These are phyloP conservation scores for Pseudogymnoascus destructans DNA, from an alignment of 2,329 filamentous ascomycete species.

Conservation along the genomic window DNA sequence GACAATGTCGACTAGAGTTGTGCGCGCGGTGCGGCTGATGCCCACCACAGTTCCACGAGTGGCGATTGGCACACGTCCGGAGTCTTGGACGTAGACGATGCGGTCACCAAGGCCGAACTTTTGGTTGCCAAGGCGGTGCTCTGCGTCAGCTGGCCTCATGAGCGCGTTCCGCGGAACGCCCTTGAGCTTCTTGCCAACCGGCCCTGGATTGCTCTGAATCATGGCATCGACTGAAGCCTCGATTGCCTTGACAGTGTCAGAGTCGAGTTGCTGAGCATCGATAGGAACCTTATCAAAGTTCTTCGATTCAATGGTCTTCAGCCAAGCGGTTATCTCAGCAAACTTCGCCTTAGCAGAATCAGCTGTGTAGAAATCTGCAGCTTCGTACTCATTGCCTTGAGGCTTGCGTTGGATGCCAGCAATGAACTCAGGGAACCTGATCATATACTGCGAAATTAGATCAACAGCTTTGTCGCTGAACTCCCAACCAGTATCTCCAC, in stretches of 20 bases:
- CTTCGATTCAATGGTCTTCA: constrained; percentile 83
- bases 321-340: constrained; percentile 87
- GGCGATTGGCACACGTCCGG: constrained; percentile 88
- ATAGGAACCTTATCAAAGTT: constrained; percentile 91
- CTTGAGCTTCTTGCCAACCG: constrained; percentile 56
- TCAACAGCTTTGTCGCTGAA: constrained; percentile 77
- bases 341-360: constrained; percentile 63
- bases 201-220: constrained; percentile 37
- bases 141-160: constrained; percentile 89
- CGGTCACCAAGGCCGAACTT: constrained; percentile 76
- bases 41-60: constrained; percentile 89
- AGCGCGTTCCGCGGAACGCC: constrained; percentile 77
- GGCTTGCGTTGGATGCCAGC: constrained; percentile 76
- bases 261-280: constrained; percentile 92
- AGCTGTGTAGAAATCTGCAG: constrained; percentile 74
- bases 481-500: constrained; percentile 80
- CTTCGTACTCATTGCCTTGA: constrained; percentile 68
- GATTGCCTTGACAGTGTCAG: constrained; percentile 69
- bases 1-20: constrained; percentile 74
- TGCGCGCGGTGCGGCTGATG: constrained; percentile 74
- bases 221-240: constrained; percentile 60
- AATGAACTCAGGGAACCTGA: constrained; percentile 89
- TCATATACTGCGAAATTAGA: constrained; percentile 79
- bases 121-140: constrained; percentile 80
- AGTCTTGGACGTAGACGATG: constrained; percentile 82